Evolutionary conservation across 306 rosid species (phyloP), one percentile per base, ranked within the genome.

Genomic region (Morella rubra): DNA sequence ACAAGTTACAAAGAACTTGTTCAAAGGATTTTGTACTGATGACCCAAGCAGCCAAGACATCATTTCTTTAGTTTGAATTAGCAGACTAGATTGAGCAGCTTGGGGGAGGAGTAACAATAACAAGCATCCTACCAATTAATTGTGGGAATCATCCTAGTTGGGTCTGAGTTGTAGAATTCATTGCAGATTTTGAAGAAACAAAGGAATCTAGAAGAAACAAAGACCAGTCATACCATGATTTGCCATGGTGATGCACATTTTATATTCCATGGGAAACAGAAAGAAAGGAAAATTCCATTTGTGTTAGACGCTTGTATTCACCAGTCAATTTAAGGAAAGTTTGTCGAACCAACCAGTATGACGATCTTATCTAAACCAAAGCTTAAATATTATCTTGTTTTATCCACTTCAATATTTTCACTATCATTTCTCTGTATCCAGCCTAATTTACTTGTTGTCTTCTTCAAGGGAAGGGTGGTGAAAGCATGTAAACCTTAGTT

Each of bases 1-100:
- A 20, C 40, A 49, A 53, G 27, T 64, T 49, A 70, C 15, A 51
- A 56, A 73, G 10, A 50, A 60, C 77, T 44, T 9, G 59, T 71
- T 77, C 69, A 4, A 54, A 54, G 32, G 32, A 55, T 41, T 2
- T 69, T 71, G 50, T 41, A 49, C 24, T 8, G 54, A 1, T 27
- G 44, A 22, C n/a, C 71, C 73, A 64, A 9, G 18, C 24, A 72
- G 14, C 9, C 18, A 10, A 41, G 73, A 44, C 24, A 69, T 20
- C 52, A 8, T 7, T 37, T 58, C 22, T 19, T 45, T 47, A 54
- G 64, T 49, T 47, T 85, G 41, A 76, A 74, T 50, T 76, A 64
- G 44, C 80, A 22, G 45, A 62, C 8, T 62, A 16, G 44, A 15
- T 62, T 62, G 69, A 41, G 46, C 44, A 61, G 19, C 27, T 8